Evolutionary conservation across 345 rosid genomes (phyloP), one percentile per base, ranked within the genome.

Genomic region (Citrus mangshanensis): DNA sequence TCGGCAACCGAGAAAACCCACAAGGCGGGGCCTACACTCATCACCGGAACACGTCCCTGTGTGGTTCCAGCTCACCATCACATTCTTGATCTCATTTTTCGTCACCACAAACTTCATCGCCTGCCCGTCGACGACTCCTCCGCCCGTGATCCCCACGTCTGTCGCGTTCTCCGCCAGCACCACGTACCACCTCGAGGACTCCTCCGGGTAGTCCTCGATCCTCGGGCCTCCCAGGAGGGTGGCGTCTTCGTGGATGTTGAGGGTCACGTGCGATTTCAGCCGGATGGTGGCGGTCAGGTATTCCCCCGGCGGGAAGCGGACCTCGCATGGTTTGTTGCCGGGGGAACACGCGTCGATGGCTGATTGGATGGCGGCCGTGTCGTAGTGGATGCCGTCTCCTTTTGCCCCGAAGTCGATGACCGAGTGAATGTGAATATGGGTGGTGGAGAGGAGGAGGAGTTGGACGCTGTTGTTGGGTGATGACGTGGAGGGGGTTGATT

Each of bases 41-140:
- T 94, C 98, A 8, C 97, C 99, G 51, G 75, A 79, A 78, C 99
- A 96, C 77, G 90, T 92, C 22, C 98, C 97, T 0, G 95, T 96
- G 30, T 74, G 61, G 62, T 94, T 94, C 98, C 98, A 96, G 78
- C 98, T 96, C 82, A 94, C 95, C 98, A 91, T 96, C 82, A 94
- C 93, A 82, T 94, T 94, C 88, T 96, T 93, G 84, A 85, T 86
- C 84, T 86, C 85, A 10, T 87, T 80, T 60, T 90, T 89, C 74
- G 85, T 87, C 86, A 74, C 81, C 81, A 96, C 98, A 66, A 94
- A 96, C 80, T 78, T 82, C 80, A 86, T 76, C 68, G 94, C 97
- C 73, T 96, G 98, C 8, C 99, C 99, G 62, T 96, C 97, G 62
- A 91, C 87, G 28, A 73, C 88, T 35, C 99, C 97, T 12, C 98